Percentiles rank a stretch among this genome's conserved stretches.
Evolutionary conservation across 2,329 filamentous ascomycete species (phyloP).

Genomic region (Colletotrichum abscissum): DNA sequence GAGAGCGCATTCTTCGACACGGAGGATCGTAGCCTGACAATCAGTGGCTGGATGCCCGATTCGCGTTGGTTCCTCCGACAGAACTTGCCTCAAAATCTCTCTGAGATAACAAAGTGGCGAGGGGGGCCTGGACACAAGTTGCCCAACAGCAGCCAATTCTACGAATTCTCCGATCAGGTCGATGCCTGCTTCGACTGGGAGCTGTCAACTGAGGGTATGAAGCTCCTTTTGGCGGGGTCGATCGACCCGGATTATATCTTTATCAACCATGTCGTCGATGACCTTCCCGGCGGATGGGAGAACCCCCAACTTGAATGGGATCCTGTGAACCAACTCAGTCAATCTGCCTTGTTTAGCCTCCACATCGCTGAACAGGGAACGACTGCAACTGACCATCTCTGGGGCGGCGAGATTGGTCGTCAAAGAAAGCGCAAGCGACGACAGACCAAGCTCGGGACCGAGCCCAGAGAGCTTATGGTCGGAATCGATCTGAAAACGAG

Average conservation of each 20-base stretch:
- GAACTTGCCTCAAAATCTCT: slow-evolving; percentile 44
- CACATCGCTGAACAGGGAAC: slow-evolving; percentile 17
- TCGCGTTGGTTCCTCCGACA: slow-evolving; percentile 48
- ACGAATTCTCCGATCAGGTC: slow-evolving; percentile 46
- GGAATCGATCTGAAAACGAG: slow-evolving; percentile 31
- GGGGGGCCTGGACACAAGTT: slow-evolving; percentile 1
- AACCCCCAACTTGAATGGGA: slow-evolving; percentile 48
- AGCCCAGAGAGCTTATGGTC: slow-evolving; percentile 26
- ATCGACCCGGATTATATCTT: slow-evolving; percentile 51
- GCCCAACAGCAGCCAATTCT: slow-evolving; percentile 34
- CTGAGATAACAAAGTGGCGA: slow-evolving; percentile 46
- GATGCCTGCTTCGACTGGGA: slow-evolving; percentile 60
- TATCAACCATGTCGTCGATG: slow-evolving; percentile 48
- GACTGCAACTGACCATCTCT: slow-evolving; percentile 38
- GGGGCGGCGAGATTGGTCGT: slow-evolving; percentile 29
- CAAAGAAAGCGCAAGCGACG: slow-evolving; percentile 27
- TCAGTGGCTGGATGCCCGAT: slow-evolving; percentile 58
- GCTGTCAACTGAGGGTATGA: slow-evolving; percentile 48
- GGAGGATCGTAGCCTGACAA: slow-evolving; percentile 51
- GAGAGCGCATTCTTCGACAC: slow-evolving; percentile 48
- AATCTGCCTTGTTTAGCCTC: slow-evolving; percentile 12
- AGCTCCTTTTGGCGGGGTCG: slow-evolving; percentile 45
- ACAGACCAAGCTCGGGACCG: slow-evolving; percentile 18
- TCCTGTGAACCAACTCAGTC: slow-evolving; percentile 48
- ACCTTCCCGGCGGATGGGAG: slow-evolving; percentile 23